Conservation (phyloP, 345 rosid species). For the Garcia nutans region DNA sequence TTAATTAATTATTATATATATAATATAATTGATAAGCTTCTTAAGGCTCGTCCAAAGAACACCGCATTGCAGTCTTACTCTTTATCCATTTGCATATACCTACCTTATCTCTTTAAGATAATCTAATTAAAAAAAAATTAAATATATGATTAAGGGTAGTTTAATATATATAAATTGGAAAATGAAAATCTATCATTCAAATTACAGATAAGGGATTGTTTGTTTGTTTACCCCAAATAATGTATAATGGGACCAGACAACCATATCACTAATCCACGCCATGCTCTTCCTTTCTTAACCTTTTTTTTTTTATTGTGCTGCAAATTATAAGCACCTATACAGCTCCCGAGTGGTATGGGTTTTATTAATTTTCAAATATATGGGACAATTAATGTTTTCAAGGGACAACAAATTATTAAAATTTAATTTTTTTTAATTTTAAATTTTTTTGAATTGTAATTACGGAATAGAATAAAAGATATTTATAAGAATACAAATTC, state of each 20-base stretch:
- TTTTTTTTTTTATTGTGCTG: neutral
- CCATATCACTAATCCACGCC: neutral
- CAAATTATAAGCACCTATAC: neutral
- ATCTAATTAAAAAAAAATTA: neutral
- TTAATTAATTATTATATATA: too few species aligned
- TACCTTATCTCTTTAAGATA: slow-evolving; percentile 29
- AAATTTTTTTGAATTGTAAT: too few species aligned
- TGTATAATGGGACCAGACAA: slow-evolving; percentile 10
- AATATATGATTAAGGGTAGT: too few species aligned
- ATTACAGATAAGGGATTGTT: neutral
- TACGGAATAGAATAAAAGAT: too few species aligned
- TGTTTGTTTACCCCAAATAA: neutral
- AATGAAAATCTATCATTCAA: neutral
- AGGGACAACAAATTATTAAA: too few species aligned
- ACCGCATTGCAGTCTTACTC: neutral
- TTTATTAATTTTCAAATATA: too few species aligned
- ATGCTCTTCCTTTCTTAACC: neutral
- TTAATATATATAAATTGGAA: too few species aligned
- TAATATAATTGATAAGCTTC: too few species aligned
- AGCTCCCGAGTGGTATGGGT: too few species aligned
- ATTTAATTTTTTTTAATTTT: too few species aligned
- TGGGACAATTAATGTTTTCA: too few species aligned
- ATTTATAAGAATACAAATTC: too few species aligned
- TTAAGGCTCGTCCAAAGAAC: neutral
- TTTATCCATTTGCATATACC: slow-evolving; percentile 16